A percentile compares a stretch with the other conserved stretches of the same genome.
These are phyloP conservation scores for Colletotrichum scovillei DNA, from an alignment of 2,329 filamentous ascomycete genomes.

Conservation along the genomic window DNA sequence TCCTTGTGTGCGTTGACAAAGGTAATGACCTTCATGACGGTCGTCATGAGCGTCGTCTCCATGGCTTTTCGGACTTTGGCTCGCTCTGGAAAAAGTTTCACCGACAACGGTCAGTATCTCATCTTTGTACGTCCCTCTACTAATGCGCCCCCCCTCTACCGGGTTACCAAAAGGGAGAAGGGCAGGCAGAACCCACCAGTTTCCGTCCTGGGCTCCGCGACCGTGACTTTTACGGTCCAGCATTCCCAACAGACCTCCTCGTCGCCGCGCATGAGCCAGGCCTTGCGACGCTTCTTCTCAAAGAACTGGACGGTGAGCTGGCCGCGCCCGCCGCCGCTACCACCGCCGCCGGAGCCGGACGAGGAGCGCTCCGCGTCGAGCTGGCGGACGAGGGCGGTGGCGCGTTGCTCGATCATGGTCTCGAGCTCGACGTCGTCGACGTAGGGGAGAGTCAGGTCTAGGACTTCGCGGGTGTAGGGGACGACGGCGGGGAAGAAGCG, in stretches of 20 bases:
- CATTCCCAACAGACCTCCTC: conserved; percentile 98
- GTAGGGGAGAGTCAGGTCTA: conserved; percentile 89
- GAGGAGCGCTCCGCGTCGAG: conserved; percentile 69
- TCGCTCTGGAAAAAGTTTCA: conserved; percentile 67
- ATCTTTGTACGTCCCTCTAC: not conserved
- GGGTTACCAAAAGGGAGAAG: not conserved
- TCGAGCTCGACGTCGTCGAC: conserved; percentile 92
- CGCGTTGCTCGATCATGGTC: conserved; percentile 91
- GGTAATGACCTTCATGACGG: conserved; percentile 89
- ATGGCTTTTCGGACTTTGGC: conserved; percentile 90
- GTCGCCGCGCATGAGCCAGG: conserved; percentile 82
- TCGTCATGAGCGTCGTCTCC: conserved; percentile 88
- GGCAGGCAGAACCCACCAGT: conserved; percentile 71
- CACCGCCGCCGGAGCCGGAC: conserved; percentile 40
- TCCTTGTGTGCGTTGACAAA: conserved; percentile 91
- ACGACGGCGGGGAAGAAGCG: conserved; percentile 91
- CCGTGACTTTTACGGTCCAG: conserved; percentile 94
- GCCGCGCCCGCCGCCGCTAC: conserved; percentile 72
- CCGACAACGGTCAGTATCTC: not conserved
- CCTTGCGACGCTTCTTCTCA: conserved; percentile 88
- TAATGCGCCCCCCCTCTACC: no score
- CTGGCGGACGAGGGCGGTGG: conserved; percentile 81
- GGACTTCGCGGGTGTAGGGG: conserved; percentile 86
- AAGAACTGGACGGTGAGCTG: conserved; percentile 93
- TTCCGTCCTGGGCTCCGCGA: conserved; percentile 89